Base-by-base conservation (phyloP, 306 rosid genomes). In the Cucurbita ficifolia region DNA sequence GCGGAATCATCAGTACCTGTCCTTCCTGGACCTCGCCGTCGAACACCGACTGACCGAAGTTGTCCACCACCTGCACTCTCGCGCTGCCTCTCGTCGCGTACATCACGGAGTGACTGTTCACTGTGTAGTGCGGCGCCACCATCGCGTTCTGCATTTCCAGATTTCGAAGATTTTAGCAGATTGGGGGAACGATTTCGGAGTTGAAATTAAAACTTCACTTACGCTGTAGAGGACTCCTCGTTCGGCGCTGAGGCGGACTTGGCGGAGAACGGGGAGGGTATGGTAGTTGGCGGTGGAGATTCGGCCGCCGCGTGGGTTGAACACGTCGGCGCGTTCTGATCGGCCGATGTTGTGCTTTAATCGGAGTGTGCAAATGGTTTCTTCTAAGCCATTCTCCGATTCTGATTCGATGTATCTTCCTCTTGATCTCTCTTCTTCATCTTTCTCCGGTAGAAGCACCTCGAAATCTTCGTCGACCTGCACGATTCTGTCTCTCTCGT, bases 151-250 rank as follows among this genome's bases (percentile, higher is more conserved):
- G 77, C 57, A 12, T 10, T 48, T 22, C 8, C 3, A 5, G 48
- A 24, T 72, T 56, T 18, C 5, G 59, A 54, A 7, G 29, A 5
- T 19, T 18, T 55, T 9, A 3, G 12, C 17, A 0, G 22, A 6
- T 14, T 48, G 21, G 52, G 14, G 52, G 13, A 52, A 60, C 8
- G 17, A 10, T 42, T 35, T 18, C 0, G 8, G 33, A 10, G 24
- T 69, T 7, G 14, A 51, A 51, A 29, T 50, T 54, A 8, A 19
- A 19, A 0, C 14, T 57, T 0, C 5, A 18, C 76, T 71, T 72
- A 80, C 83, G 56, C 36, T 46, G 62, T 81, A 76, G 59, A 81
- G 83, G 50, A 81, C 80, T 56, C 83, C 83, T 65, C 75, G 63
- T 62, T 76, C 83, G 42, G 77, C 83, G 29, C 76, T 77, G 46